A percentile compares a stretch with the other conserved stretches of the same genome.
Evolutionary conservation across 345 rosid genomes (phyloP).

Genomic region (Melaleuca quinquenervia): DNA sequence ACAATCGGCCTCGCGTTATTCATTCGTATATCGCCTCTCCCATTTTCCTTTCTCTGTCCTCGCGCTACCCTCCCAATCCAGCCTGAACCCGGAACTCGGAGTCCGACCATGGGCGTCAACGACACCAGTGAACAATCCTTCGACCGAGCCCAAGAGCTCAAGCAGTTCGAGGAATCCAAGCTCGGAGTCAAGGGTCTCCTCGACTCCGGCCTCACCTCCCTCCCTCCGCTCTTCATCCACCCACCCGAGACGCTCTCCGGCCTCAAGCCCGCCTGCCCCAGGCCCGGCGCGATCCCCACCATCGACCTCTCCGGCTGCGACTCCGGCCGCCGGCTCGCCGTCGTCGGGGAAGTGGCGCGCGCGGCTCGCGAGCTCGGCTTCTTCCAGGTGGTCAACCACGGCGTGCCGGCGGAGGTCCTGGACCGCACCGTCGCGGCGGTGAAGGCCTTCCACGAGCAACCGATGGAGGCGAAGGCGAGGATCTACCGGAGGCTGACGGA

Average conservation of each 20-base stretch:
- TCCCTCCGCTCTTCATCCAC: not conserved
- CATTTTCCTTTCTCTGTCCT: not conserved
- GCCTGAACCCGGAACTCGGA: not conserved
- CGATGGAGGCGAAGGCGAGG: slow-evolving; percentile 23
- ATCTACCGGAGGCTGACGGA: slow-evolving; percentile 12
- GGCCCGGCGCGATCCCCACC: slow-evolving; percentile 17
- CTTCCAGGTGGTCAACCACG: not conserved
- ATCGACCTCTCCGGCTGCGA: slow-evolving; percentile 37
- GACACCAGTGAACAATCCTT: not conserved
- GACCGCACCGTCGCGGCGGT: slow-evolving; percentile 11
- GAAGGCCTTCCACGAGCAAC: slow-evolving; percentile 17
- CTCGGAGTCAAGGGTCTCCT: slow-evolving; percentile 37
- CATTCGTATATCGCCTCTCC: not conserved
- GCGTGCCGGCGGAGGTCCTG: slow-evolving; percentile 8
- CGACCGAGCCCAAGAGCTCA: slow-evolving; percentile 18
- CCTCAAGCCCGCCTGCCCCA: not conserved
- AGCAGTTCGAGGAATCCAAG: slow-evolving; percentile 36
- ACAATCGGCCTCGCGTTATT: not conserved
- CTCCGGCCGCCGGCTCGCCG: slow-evolving; percentile 4
- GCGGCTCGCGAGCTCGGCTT: slow-evolving; percentile 14
- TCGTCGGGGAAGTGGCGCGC: slow-evolving; percentile 14
- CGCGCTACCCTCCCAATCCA: not conserved
- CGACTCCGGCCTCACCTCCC: slow-evolving; percentile 30
- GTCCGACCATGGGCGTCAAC: not conserved
- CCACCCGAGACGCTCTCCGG: slow-evolving; percentile 4